These are phyloP conservation scores for Quercus suber DNA, from an alignment of 306 rosid species.

Conservation along the genomic window DNA sequence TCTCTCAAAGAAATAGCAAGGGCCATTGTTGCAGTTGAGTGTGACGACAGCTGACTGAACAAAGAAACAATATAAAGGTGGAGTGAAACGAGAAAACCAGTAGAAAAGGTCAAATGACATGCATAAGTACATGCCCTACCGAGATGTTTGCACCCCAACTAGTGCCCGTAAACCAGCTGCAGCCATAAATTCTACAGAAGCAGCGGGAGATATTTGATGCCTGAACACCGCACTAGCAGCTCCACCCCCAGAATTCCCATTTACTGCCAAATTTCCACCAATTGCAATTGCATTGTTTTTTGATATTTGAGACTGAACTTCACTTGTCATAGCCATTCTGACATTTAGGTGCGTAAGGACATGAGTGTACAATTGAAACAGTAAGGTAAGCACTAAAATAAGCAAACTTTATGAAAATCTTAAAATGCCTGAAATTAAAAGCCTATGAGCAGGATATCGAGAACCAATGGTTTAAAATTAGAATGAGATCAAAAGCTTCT, in stretches of 20 bases:
- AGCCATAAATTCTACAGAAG: slow-evolving; percentile 72
- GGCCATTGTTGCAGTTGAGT: slow-evolving; percentile 85
- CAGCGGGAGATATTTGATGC: slow-evolving; percentile 71
- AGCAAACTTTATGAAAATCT: background rate
- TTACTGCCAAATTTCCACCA: slow-evolving; percentile 82
- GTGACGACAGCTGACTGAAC: slow-evolving; percentile 64
- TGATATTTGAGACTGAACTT: slow-evolving; percentile 82
- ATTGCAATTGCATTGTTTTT: slow-evolving; percentile 55
- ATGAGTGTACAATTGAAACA: slow-evolving; percentile 22
- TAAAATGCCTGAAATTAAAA: background rate
- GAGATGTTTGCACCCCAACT: slow-evolving; percentile 80
- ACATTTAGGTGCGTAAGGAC: slow-evolving; percentile 30
- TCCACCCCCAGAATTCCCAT: slow-evolving; percentile 77
- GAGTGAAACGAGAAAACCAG: slow-evolving; percentile 4
- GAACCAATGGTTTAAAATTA: background rate
- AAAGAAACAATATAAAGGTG: slow-evolving; percentile 18
- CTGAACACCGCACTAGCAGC: slow-evolving; percentile 70
- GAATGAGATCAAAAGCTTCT: background rate
- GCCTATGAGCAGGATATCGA: background rate
- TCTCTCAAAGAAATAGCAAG: slow-evolving; percentile 75
- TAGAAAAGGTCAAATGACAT: slow-evolving; percentile 7
- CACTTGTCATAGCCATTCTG: slow-evolving; percentile 97
- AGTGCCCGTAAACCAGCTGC: slow-evolving; percentile 81
- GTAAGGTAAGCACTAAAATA: background rate
- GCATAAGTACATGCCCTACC: slow-evolving; percentile 43